Evolutionary conservation across 495 filamentous ascomycete genomes (phyloP), one percentile per base, ranked within the genome.

Genomic region (Zalerion maritima): DNA sequence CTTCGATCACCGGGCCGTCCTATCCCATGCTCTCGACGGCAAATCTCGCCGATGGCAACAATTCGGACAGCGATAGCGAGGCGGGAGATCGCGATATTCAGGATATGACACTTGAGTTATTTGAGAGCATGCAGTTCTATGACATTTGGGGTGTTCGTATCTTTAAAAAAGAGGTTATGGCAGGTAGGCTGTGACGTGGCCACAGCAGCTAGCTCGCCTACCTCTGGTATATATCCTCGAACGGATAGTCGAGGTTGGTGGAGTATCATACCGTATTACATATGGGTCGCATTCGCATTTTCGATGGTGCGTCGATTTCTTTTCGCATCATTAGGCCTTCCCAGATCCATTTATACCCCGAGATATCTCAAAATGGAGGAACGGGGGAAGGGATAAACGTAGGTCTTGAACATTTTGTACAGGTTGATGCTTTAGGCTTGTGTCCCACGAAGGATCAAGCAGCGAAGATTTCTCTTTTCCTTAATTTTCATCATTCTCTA

Each of bases 131-230:
- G 13, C 42, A 41, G 14, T 65, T 63, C 36, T 59, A 49, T 28
- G 62, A 69, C 24, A 46, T 67, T n/a, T 42, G 32, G 26, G 57
- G 52, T 1, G 46, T 69, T 5, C 46, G 51, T 29, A 67, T 69
- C 26, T 69, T 65, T 15, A 49, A 60, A 46, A 66, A 63, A 43
- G 62, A 69, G 36, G 37, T 67, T 14, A 37, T 50, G 7, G 36
- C 16, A 21, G 62, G 62, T 2, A 36, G 52, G 3, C 32, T 62
- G 2, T 62, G 21, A 49, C 20, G 26, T 11, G 18, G 28, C 17
- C 10, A 5, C 14, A 9, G 24, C 21, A 8, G 21, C 21, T 12
- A 12, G 21, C 21, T n/a, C 21, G 21, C 8, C 21, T 12, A 12
- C 11, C 21, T 23, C 21, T 23, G 21, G 8, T 12, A 23, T 23